Base-by-base conservation (phyloP, 208 protist species). In the Leishmania aethiopica region DNA sequence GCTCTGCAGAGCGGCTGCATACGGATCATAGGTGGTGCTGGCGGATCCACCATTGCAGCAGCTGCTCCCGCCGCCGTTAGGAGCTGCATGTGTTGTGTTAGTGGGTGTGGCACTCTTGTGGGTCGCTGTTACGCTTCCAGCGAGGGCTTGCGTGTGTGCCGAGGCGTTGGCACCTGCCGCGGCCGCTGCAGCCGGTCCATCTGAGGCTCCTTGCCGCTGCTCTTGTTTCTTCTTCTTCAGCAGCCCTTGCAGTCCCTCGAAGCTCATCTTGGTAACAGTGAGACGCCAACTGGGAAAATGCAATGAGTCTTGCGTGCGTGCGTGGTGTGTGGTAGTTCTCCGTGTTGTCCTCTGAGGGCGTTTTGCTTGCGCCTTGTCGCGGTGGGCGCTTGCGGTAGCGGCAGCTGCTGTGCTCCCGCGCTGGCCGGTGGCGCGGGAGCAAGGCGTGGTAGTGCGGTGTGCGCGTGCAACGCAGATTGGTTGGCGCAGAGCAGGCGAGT, bases 211-310 rank as follows among this genome's bases (percentile, higher is more conserved):
- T 17, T 74, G 49, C 5, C 13, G 53, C 73, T 40, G 49, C 40
- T 35, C 11, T 13, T 69, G 57, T 80, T 86, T 88, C 40, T 85
- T 87, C 71, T 88, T 88, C 32, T 88, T 85, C 19, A 90, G 66
- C n/a, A 84, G 72, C 5, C 77, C 84, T 25, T 84, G 75, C 19
- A 90, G 64, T 6, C 84, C 87, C 28, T 85, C 84, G 40, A 90
- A 90, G 40, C 83, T 70, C 80, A 86, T 88, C 66, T 64, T 80
- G 47, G 70, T 2, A 53, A 35, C 70, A 28, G 55, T 55, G 51
- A 6, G 35, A 42, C n/a, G 40, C 71, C 15, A 74, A 42, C 6
- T 45, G 19, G 28, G n/a, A 25, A 19, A 53, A 11, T 7, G 70
- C 22, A 1, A 2, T 55, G 13, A 5, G 1, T 22, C 28, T 42